Base-by-base conservation (phyloP, 2,329 filamentous ascomycete genomes). In the Fusarium anthophilum region DNA sequence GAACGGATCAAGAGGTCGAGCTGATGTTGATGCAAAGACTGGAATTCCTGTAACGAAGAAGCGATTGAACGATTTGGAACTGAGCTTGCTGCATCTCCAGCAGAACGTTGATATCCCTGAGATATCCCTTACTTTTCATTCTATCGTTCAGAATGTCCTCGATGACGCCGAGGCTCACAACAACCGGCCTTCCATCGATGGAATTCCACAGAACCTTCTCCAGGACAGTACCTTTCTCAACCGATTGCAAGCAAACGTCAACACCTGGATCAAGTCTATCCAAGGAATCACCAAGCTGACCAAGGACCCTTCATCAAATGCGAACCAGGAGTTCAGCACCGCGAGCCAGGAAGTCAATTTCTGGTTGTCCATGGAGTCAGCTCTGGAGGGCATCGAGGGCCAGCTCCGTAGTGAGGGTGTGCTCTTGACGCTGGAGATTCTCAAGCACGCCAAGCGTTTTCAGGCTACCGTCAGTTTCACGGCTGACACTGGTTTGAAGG, bases 301-400 rank as follows among this genome's bases (percentile, higher is more conserved):
- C 45, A 91, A 95, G 79, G 96, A 99, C 78, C 91, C 94, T 2
- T 86, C 87, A 9, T 89, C 86, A 81, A 92, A 81, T 87, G 89
- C 74, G 88, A 83, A 82, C 62, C 84, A 85, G 70, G 84, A 86
- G 64, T 85, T 86, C 67, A 86, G 84, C 76, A 97, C 95, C 28
- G 96, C 96, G 38, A 96, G 94, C 64, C 96, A 98, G 82, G 96
- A 99, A 83, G 98, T 99, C 82, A 98, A 98, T 82, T 99, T 99
- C 80, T 99, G 96, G 96, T 83, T 99, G 57, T 97, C 95, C 5
- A 98, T 99, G 93, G 97, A 99, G 83, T 93, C 92, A 22, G 94
- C 95, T 9, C 84, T 99, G 73, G 95, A 98, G 81, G 93, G 93
- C 35, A 98, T 99, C 68, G 96, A 98, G 81, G 90, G 88, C 45